Evolutionary conservation across 1,284 basidiomycete species (phyloP).

Genomic region (Naganishia albida): DNA sequence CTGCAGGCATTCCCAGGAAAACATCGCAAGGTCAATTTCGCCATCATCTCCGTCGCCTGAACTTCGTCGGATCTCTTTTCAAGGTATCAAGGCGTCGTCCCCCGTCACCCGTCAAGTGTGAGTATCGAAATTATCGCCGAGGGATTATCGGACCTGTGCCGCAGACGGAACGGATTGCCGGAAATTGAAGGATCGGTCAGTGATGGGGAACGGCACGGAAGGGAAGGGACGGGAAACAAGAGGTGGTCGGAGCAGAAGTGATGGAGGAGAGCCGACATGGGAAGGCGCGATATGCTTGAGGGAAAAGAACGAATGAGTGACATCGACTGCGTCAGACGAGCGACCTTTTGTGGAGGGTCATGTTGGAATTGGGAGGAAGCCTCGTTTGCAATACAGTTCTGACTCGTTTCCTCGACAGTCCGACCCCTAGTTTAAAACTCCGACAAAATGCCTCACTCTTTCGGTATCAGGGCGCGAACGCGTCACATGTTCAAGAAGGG

Average conservation of each 20-base stretch:
- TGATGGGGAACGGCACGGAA: neutral
- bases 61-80: slow-evolving; percentile 24
- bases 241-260: neutral
- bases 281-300: neutral
- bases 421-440: slow-evolving; percentile 31
- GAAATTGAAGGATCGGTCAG: slow-evolving; percentile 1
- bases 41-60: neutral
- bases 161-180: slow-evolving; percentile 3
- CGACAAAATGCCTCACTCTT: slow-evolving; percentile 94
- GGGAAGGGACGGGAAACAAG: neutral
- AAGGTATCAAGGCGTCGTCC: slow-evolving; percentile 31
- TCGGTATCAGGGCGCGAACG: slow-evolving; percentile 99
- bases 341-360: neutral
- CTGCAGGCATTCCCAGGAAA: slow-evolving; percentile 4
- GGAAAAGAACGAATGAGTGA: neutral
- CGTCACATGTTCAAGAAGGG: slow-evolving; percentile 99
- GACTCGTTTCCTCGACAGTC: slow-evolving; percentile 10
- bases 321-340: neutral
- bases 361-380: neutral
- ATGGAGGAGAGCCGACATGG: neutral
- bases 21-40: slow-evolving; percentile 2
- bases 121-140: slow-evolving; percentile 20
- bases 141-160: neutral
- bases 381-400: neutral
- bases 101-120: slow-evolving; percentile 31